Conservation (phyloP, 257 asterid species). For the Fraxinus quadrangulata region DNA sequence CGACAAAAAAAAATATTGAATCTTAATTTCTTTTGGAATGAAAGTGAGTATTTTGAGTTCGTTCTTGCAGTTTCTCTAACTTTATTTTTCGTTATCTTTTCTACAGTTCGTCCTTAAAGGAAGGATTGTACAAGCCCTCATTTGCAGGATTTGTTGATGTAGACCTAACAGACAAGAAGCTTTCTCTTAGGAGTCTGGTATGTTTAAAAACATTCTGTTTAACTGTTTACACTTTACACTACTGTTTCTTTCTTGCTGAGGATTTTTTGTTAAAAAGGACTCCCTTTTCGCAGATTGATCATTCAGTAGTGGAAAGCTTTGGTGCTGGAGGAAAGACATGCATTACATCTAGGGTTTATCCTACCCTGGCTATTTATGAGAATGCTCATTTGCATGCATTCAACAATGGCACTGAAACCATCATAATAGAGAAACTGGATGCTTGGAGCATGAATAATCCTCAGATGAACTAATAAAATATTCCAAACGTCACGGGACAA, state of each 20-base stretch:
- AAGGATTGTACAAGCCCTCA: constrained; percentile 39
- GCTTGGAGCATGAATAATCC: constrained; percentile 46
- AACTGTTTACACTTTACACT: no score
- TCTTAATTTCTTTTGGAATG: no score
- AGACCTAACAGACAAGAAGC: constrained; percentile 31
- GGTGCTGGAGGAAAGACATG: constrained; percentile 46
- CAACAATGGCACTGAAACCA: constrained; percentile 42
- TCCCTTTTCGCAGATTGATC: constrained; percentile 35
- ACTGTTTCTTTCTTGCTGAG: no score
- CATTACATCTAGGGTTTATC: constrained; percentile 48
- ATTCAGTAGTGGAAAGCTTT: constrained; percentile 50
- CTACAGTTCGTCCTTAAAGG: constrained; percentile 34
- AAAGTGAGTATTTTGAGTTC: background rate
- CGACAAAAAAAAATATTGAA: no score
- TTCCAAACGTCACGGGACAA: background rate
- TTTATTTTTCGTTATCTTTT: background rate
- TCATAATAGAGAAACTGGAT: constrained; percentile 27
- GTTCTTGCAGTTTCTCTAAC: background rate
- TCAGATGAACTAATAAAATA: constrained; percentile 18
- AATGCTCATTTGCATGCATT: constrained; percentile 40
- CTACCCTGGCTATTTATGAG: constrained; percentile 30
- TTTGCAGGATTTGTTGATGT: constrained; percentile 44
- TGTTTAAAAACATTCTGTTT: background rate
- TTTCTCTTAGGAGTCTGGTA: constrained; percentile 43
- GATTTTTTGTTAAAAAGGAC: no score